Conservation (phyloP, 352 stramenopile genomes). For the Thalassiosira mediterranea region DNA sequence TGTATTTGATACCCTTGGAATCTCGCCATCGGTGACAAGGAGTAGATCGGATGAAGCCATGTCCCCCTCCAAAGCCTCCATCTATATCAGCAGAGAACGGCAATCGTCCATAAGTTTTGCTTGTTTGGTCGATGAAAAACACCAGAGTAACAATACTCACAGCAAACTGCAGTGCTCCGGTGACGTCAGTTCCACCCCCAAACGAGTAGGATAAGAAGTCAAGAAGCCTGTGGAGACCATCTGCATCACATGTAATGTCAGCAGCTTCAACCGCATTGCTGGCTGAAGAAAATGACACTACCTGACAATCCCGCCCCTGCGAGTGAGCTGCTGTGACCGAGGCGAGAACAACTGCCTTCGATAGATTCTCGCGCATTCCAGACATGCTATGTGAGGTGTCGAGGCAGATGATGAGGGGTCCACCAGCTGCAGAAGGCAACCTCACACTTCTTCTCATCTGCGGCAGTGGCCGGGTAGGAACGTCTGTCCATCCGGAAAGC, state of each 20-base stretch:
- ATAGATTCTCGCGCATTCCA: slow-evolving; percentile 62
- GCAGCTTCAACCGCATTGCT: slow-evolving; percentile 66
- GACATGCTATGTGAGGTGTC: slow-evolving; percentile 81
- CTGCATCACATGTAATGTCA: slow-evolving; percentile 51
- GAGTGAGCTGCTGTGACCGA: slow-evolving; percentile 61
- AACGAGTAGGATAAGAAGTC: slow-evolving; percentile 78
- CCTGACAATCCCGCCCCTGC: slow-evolving; percentile 63
- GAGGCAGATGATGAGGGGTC: slow-evolving; percentile 76
- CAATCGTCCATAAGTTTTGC: slow-evolving; percentile 6
- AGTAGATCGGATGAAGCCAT: slow-evolving; percentile 72
- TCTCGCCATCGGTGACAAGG: slow-evolving; percentile 78
- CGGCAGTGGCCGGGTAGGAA: slow-evolving; percentile 45
- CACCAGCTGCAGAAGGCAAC: slow-evolving; percentile 63
- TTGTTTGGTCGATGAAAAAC: no score
- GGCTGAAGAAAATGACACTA: slow-evolving; percentile 73
- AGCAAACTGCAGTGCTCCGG: slow-evolving; percentile 64
- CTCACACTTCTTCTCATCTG: slow-evolving; percentile 24
- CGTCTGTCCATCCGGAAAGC: slow-evolving; percentile 61
- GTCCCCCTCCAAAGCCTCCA: slow-evolving; percentile 40
- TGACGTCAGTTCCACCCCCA: slow-evolving; percentile 79
- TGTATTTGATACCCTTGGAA: slow-evolving; percentile 68
- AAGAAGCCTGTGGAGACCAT: slow-evolving; percentile 59
- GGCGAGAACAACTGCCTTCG: slow-evolving; percentile 75
- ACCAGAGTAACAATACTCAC: slow-evolving; percentile 39
- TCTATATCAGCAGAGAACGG: slow-evolving; percentile 7